A percentile compares a stretch with the other conserved stretches of the same genome.
Conservation (phyloP, 257 asterid species). For the Solanum etuberosum region DNA sequence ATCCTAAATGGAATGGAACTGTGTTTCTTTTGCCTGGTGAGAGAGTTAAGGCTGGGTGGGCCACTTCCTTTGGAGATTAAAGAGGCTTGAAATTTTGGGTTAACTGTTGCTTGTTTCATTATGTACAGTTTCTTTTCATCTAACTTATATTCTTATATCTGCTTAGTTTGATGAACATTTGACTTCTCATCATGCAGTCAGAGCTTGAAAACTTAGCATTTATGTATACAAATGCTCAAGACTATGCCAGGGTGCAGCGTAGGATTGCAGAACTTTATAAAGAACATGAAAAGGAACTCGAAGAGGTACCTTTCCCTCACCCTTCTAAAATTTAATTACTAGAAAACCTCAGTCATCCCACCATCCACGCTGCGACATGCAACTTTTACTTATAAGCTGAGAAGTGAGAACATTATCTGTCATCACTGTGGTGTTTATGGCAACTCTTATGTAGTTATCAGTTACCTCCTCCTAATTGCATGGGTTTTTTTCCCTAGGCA, state of each 20-base stretch:
- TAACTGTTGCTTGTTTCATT: neutral
- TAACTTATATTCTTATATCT: neutral
- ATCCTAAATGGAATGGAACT: neutral
- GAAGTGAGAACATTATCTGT: neutral
- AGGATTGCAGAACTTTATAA: conserved; percentile 65
- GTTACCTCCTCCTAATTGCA: neutral
- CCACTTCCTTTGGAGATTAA: neutral
- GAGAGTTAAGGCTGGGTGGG: neutral
- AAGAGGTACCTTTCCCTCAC: conserved; percentile 42
- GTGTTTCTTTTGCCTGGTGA: neutral
- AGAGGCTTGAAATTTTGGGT: neutral
- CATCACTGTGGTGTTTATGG: neutral
- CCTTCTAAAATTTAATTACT: neutral
- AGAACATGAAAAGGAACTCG: conserved; percentile 79
- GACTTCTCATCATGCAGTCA: conserved; percentile 41
- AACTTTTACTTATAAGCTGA: neutral
- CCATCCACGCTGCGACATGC: neutral
- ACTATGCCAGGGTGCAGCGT: conserved; percentile 56
- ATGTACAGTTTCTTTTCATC: neutral
- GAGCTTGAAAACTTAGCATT: conserved; percentile 88
- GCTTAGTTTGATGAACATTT: neutral
- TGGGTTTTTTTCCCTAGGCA: conserved; percentile 38
- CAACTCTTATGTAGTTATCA: neutral
- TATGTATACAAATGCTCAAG: conserved; percentile 85
- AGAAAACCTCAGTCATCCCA: neutral